Evolutionary conservation across 139 green algal genomes (phyloP), one percentile per base, ranked within the genome.

Genomic region (Chlamydomonas incerta): DNA sequence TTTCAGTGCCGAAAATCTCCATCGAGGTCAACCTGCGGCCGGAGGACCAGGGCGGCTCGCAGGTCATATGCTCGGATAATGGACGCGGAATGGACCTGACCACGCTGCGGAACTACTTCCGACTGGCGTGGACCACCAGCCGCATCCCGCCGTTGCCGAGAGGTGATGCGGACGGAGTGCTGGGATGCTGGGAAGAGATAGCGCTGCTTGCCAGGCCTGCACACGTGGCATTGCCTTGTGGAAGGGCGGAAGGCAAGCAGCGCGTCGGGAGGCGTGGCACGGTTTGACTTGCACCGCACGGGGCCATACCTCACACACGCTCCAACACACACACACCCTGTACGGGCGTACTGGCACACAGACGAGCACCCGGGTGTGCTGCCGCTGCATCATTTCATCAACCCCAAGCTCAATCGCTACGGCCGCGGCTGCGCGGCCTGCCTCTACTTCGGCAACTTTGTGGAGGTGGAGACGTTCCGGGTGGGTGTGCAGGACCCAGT

Each of bases 341-440:
- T 52, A 26, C 68, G 10, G 3, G 6, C 68, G 33, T 34, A 1
- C 23, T 28, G 6, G 2, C 11, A 46, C 71, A 15, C 52, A 83
- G 77, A 74, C 15, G 50, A 47, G 62, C 37, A 66, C 9, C 34
- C 74, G 2, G 75, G 75, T 46, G 41, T 66, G 20, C 65, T 85
- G 46, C 79, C 79, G 47, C 79, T 85, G 31, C 11, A 55, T 1
- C 13, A 50, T 31, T 85, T 85, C 31, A 35, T 85, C 24, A 85
- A 85, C 17, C 50, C n/a, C 47, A 50, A 75, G 31, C 79, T 85
- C 47, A 85, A 85, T 66, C 79, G 79, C 66, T 85, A 41, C 67
- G 79, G 79, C 65, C 79, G 79, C 31, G 79, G 79, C 24, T 76
- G n/a, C 3, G 66, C 66, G 0, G 46, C 79, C 5, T 41, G 35